A percentile compares a stretch with the other conserved stretches of the same genome.
Conservation (phyloP, 2,329 filamentous ascomycete species). For the Aspergillus persii region DNA sequence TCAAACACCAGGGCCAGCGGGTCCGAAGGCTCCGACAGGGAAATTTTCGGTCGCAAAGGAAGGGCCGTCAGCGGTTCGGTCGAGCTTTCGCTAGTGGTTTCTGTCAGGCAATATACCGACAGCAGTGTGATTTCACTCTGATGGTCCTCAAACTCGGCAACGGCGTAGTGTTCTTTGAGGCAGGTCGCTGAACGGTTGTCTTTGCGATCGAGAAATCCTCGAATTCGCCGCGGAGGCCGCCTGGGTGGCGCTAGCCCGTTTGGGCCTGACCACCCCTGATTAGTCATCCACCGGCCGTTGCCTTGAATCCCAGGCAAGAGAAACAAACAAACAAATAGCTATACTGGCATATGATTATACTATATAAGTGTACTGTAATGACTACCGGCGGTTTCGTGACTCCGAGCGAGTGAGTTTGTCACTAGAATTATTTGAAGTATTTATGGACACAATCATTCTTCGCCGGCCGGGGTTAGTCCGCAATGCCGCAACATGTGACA, state of each 20-base stretch:
- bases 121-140: neutral
- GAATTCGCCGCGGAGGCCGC: neutral
- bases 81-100: neutral
- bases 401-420: too few relatives aligned
- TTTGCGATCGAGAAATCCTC: neutral
- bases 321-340: neutral
- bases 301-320: neutral
- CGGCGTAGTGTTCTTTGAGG: neutral
- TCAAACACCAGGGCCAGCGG: constrained; percentile 15
- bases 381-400: too few relatives aligned
- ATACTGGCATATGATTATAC: neutral
- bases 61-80: neutral
- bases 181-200: neutral
- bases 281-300: neutral
- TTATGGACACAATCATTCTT: too few relatives aligned
- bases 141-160: neutral
- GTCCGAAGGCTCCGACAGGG: constrained; percentile 20
- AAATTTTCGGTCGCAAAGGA: constrained; percentile 8
- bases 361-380: too few relatives aligned
- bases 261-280: neutral
- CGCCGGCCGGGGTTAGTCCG: too few relatives aligned
- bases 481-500: too few relatives aligned
- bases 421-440: too few relatives aligned
- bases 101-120: neutral
- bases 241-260: neutral